Base-by-base conservation (phyloP, 2,329 filamentous ascomycete genomes). In the Daldinia eschscholtzii region DNA sequence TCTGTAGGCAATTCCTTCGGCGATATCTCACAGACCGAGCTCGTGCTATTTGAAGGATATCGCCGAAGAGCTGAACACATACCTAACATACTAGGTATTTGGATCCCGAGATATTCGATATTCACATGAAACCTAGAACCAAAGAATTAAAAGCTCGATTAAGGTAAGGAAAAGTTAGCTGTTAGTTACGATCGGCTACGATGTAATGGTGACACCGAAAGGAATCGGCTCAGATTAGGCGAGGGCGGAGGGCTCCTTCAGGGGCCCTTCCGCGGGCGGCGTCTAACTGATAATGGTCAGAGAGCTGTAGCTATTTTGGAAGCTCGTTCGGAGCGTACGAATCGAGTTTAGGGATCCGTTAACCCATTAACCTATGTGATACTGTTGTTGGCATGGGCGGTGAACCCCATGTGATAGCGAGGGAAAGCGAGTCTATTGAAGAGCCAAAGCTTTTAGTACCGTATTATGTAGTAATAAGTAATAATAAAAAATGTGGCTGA, bases 1-100 rank as follows among this genome's bases (percentile, higher is more conserved):
- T 70, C 70, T 57, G 52, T 41, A 28, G 18, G 35, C 9, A 20
- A 67, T 70, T 71, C 67, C 70, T 68, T 72, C 70, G 70, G 70
- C 70, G 70, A 61, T 68, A 68, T 63, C 48, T 30, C 58, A 46
- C 35, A 64, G 57, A 58, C 61, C 64, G 61, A 67, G 64, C 50
- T 39, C 26, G 20, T 55, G 13, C 41, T 26, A 41, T 58, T 28
- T 12, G 56, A 53, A 64, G 56, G 23, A 41, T 35, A 44, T 39
- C 50, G 52, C 42, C n/a, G 41, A 55, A 56, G 55, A 53, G 55
- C 35, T 44, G 30, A 67, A 39, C 41, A 30, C 33, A 60, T 23
- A 59, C 30, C 12, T 61, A 35, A 33, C 33, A 23, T 35, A 35
- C 7, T 35, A 35, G 33, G 33, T 35, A 50, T 58, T 52, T 41